Percentiles rank a stretch among this genome's conserved stretches.
phyloP scores from a whole-genome alignment of 2,329 filamentous ascomycete species.

The Didymella sp. region DNA sequence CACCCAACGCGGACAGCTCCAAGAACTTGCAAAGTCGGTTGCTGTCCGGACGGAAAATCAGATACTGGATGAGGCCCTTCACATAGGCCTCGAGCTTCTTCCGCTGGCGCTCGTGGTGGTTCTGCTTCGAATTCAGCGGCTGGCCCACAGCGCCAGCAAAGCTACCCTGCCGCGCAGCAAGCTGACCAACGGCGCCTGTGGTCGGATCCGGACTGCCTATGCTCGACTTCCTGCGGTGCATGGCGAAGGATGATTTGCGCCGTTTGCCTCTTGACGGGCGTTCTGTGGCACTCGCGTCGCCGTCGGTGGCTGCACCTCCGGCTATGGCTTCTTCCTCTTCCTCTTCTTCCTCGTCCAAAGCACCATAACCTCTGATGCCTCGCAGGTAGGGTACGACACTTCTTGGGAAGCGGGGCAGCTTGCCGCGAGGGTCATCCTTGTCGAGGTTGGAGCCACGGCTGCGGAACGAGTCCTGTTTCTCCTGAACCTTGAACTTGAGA shows the following conservation, averaged over 20 bases:
- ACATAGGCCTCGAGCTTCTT: conserved; percentile 88
- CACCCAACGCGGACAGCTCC: conserved; percentile 90
- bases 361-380: conserved; percentile 72
- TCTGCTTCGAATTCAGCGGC: conserved; percentile 55
- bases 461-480: conserved; percentile 82
- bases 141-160: conserved; percentile 50
- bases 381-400: conserved; percentile 90
- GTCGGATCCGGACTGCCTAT: conserved; percentile 46
- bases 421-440: conserved; percentile 69
- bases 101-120: conserved; percentile 80
- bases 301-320: conserved; percentile 63
- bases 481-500: conserved; percentile 87
- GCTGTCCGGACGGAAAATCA: conserved; percentile 96
- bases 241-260: conserved; percentile 62
- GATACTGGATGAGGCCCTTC: conserved; percentile 91
- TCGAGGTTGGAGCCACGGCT: conserved; percentile 58
- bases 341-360: conserved; percentile 70
- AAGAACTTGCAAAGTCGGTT: conserved; percentile 96
- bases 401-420: conserved; percentile 87
- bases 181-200: conserved; percentile 30
- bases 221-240: conserved; percentile 67
- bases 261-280: conserved; percentile 61
- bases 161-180: conserved; percentile 47
- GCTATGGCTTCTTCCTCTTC: conserved; percentile 68
- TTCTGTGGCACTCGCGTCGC: conserved; percentile 73